Evolutionary conservation across 2,329 filamentous ascomycete genomes (phyloP).

Genomic region (Penicillium sp.): DNA sequence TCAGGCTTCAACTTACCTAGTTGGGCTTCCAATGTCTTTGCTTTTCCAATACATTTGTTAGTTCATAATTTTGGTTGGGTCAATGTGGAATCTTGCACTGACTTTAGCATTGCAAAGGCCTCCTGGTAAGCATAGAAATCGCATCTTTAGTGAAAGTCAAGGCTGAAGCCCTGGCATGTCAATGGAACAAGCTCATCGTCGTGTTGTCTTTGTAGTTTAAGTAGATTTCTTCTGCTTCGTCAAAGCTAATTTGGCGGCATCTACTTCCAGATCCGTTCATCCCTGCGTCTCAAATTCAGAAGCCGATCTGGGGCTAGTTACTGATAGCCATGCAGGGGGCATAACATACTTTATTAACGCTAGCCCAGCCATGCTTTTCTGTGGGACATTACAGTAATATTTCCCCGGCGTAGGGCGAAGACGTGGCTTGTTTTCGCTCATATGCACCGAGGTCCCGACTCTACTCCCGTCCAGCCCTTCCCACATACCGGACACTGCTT

Average conservation of each 20-base stretch:
- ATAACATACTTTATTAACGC: not conserved
- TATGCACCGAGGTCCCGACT: not conserved
- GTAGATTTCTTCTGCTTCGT: not conserved
- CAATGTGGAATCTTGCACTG: not conserved
- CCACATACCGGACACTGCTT: not conserved
- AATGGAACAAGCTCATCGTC: no score
- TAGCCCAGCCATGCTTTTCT: not conserved
- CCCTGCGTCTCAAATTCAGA: not conserved
- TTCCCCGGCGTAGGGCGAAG: not conserved
- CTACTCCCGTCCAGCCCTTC: not conserved
- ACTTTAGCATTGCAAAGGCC: conserved; percentile 24
- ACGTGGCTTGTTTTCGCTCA: not conserved
- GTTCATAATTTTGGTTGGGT: not conserved
- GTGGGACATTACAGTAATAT: not conserved
- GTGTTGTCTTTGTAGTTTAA: not conserved
- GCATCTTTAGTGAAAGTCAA: conserved; percentile 9
- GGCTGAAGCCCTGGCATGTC: no score
- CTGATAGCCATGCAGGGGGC: not conserved
- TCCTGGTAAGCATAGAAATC: conserved; percentile 25
- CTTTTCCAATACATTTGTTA: not conserved
- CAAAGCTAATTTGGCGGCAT: not conserved
- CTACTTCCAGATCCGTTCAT: not conserved
- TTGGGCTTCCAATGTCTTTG: conserved; percentile 17
- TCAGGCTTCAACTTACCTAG: conserved; percentile 12
- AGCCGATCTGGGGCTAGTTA: not conserved